Conservation (phyloP, 2,329 filamentous ascomycete species). For the Fusarium albosuccineum region DNA sequence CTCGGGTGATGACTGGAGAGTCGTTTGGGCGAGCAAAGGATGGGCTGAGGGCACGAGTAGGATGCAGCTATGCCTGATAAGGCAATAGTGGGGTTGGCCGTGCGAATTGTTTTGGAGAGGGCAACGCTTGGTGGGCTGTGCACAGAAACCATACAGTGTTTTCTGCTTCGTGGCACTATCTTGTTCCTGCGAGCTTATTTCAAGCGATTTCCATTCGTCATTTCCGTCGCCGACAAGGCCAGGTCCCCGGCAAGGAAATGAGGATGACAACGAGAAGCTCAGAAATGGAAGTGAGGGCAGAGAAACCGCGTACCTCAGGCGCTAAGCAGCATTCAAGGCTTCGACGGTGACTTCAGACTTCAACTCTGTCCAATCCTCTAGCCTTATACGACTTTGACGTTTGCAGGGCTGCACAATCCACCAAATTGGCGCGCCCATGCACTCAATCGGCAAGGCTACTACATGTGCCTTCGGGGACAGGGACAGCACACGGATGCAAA, state of each 20-base stretch:
- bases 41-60: conserved; percentile 29
- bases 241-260: conserved; percentile 11
- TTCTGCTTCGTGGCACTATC: conserved; percentile 14
- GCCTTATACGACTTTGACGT: background rate
- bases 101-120: conserved; percentile 44
- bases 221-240: conserved; percentile 6
- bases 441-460: conserved; percentile 26
- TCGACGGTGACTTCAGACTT: background rate
- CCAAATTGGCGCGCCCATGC: conserved; percentile 12
- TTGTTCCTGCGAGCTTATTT: conserved; percentile 41
- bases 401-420: background rate
- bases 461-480: conserved; percentile 3
- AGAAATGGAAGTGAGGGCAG: background rate
- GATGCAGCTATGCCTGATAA: conserved; percentile 48
- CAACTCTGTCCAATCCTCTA: background rate
- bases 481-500: conserved; percentile 6
- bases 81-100: conserved; percentile 39
- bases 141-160: conserved; percentile 32
- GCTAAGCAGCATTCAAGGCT: background rate
- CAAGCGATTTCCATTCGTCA: conserved; percentile 42
- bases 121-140: background rate
- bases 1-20: conserved; percentile 50
- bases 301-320: background rate
- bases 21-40: conserved; percentile 47
- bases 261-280: conserved; percentile 1